Conservation (phyloP, 2,329 filamentous ascomycete species). For the Aspergillus pseudotamarii region DNA sequence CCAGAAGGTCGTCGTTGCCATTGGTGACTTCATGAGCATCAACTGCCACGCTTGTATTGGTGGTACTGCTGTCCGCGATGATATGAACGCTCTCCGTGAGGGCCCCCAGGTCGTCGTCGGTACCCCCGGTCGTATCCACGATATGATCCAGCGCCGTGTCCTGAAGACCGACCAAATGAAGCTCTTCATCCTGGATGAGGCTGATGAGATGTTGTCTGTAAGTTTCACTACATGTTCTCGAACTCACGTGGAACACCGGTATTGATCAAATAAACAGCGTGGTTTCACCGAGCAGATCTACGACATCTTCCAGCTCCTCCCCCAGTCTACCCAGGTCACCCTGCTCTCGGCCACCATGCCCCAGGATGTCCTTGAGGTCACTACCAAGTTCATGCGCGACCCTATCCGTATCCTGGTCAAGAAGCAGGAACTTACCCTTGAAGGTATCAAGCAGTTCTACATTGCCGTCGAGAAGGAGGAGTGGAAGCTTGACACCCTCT, state of each 20-base stretch:
- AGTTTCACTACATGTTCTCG: constrained; percentile 11
- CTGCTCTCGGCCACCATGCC: constrained; percentile 98
- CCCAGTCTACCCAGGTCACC: constrained; percentile 97
- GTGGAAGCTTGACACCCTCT: constrained; percentile 99
- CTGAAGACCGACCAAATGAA: constrained; percentile 98
- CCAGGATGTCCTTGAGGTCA: constrained; percentile 98
- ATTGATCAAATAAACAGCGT: constrained; percentile 56
- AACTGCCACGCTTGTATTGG: constrained; percentile 99
- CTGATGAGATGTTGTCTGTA: constrained; percentile 86
- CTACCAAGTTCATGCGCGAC: constrained; percentile 99
- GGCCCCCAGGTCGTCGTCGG: constrained; percentile 97
- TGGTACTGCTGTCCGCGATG: constrained; percentile 95
- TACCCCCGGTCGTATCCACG: constrained; percentile 96
- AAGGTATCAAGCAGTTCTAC: constrained; percentile 99
- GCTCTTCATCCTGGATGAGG: constrained; percentile 99
- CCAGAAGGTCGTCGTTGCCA: constrained; percentile 97
- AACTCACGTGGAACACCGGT: not conserved
- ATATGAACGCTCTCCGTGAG: constrained; percentile 96
- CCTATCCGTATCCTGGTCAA: constrained; percentile 98
- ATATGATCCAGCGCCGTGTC: constrained; percentile 99
- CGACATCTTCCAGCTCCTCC: constrained; percentile 99
- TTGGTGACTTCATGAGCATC: constrained; percentile 99
- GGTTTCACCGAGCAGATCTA: constrained; percentile 99
- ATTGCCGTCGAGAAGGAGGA: constrained; percentile 99
- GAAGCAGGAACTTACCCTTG: constrained; percentile 98